Percentiles rank a stretch among this genome's conserved stretches.
phyloP scores from a whole-genome alignment of 2,329 filamentous ascomycete genomes.

The Beauveria scarabaeidicola region DNA sequence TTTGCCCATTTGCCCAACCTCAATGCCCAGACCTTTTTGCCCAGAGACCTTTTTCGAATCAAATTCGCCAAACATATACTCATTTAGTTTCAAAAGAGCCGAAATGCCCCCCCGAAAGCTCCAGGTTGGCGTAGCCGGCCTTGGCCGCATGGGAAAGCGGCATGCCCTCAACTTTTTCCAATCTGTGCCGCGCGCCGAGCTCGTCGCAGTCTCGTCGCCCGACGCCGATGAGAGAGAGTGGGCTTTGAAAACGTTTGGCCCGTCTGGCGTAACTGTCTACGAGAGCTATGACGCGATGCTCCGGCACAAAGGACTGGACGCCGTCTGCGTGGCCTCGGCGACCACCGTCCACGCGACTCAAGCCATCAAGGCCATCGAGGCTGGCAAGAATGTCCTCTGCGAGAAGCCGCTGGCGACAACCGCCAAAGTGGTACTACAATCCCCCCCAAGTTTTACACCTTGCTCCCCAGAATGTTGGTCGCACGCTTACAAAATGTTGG shows the following conservation, averaged over 20 bases:
- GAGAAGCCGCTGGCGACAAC: not conserved
- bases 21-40: not conserved
- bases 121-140: constrained; percentile 38
- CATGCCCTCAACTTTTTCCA: constrained; percentile 41
- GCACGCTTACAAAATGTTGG: not conserved
- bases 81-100: not conserved
- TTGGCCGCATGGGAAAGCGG: constrained; percentile 44
- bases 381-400: not conserved
- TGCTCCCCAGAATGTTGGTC: not conserved
- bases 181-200: constrained; percentile 35
- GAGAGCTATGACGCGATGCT: not conserved
- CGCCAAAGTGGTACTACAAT: not conserved
- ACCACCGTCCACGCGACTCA: not conserved
- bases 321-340: not conserved
- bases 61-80: not conserved
- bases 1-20: not conserved
- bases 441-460: not conserved
- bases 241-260: constrained; percentile 37
- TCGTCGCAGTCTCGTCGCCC: constrained; percentile 41
- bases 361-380: not conserved
- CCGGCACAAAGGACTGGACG: not conserved
- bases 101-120: constrained; percentile 20
- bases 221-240: constrained; percentile 35
- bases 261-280: not conserved
- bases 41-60: too few species aligned